phyloP scores from a whole-genome alignment of 192 early-diverging fungal genomes.

The Coemansia sp. region DNA sequence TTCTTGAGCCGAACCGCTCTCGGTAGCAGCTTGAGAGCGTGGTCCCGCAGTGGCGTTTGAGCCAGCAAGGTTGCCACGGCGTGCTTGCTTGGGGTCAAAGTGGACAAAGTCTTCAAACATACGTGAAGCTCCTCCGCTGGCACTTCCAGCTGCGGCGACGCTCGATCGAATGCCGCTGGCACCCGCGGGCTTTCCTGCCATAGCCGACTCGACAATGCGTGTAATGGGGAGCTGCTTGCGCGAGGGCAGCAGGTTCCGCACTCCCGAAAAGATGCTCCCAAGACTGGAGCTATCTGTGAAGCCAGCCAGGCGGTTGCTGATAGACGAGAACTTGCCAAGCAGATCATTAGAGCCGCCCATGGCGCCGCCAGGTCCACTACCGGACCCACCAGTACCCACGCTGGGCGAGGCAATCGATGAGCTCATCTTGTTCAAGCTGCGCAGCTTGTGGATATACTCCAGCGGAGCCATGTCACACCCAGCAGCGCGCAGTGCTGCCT shows the following conservation, averaged over 20 bases:
- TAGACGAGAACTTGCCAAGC: conserved; percentile 68
- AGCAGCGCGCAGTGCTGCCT: conserved; percentile 73
- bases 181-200: conserved; percentile 64
- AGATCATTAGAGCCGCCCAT: conserved; percentile 39
- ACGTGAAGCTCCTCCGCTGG: conserved; percentile 16
- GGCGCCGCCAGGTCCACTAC: background rate
- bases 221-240: conserved; percentile 89
- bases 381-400: conserved; percentile 9
- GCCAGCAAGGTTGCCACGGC: conserved; percentile 60
- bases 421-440: conserved; percentile 46
- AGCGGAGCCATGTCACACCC: conserved; percentile 79
- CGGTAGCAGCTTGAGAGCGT: background rate
- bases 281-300: conserved; percentile 73
- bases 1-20: conserved; percentile 71
- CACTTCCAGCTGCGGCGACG: conserved; percentile 14
- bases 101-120: conserved; percentile 82
- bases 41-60: conserved; percentile 37
- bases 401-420: conserved; percentile 31
- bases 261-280: conserved; percentile 80
- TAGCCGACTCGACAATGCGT: conserved; percentile 81
- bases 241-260: conserved; percentile 93
- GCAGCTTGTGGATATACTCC: conserved; percentile 80
- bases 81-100: conserved; percentile 84
- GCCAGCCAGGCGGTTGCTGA: conserved; percentile 74
- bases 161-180: conserved; percentile 30